These are phyloP conservation scores for Globisporangium takayamanum DNA, from an alignment of 352 stramenopile species.

Conservation along the genomic window DNA sequence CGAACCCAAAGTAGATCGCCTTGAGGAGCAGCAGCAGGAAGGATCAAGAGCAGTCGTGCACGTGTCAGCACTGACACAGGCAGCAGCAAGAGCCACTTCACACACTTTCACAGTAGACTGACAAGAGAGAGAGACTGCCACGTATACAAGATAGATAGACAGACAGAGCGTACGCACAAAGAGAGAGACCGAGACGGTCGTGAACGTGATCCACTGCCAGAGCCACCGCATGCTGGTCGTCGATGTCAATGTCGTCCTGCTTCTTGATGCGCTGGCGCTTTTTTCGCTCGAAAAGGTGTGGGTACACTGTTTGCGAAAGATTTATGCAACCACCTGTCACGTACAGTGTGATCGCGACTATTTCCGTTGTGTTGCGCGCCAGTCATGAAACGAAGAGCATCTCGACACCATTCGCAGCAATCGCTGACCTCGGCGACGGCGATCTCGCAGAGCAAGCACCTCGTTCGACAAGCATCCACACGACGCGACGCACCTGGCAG, in stretches of 20 bases:
- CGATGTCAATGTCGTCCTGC: background rate
- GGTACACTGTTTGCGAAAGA: background rate
- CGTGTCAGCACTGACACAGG: background rate
- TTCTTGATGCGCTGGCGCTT: background rate
- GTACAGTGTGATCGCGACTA: too few species aligned
- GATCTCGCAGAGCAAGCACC: too few species aligned
- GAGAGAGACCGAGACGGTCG: conserved; percentile 41
- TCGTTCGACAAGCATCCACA: background rate
- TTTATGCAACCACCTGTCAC: background rate
- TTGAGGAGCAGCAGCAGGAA: conserved; percentile 11
- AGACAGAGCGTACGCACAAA: conserved; percentile 35
- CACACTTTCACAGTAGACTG: background rate
- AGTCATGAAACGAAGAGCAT: too few species aligned
- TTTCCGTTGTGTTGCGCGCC: too few species aligned
- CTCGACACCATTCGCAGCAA: too few species aligned
- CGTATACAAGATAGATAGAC: too few species aligned
- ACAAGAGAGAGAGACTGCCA: too few species aligned
- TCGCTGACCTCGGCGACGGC: too few species aligned
- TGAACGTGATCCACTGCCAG: conserved; percentile 47
- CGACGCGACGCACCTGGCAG: background rate
- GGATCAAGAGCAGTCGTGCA: background rate
- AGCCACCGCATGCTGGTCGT: conserved; percentile 15
- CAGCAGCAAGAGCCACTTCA: background rate
- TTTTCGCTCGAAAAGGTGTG: background rate
- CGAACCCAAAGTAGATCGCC: conserved; percentile 52